A percentile compares a stretch with the other conserved stretches of the same genome.
Evolutionary conservation across 352 stramenopile species (phyloP).

Genomic region (Globisporangium takayamanum): DNA sequence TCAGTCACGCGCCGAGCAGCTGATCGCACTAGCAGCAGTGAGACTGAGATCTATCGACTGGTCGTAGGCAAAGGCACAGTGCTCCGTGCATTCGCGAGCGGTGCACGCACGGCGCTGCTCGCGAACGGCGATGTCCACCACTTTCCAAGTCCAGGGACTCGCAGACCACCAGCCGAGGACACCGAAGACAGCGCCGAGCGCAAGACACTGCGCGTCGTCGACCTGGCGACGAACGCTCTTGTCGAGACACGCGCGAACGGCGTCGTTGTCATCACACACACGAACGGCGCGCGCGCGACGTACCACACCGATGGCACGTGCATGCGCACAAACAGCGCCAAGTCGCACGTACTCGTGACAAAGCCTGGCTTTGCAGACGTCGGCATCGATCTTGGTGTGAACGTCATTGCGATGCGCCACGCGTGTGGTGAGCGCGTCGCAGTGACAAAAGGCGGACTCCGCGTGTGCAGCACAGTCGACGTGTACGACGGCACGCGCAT

Average conservation of each 20-base stretch:
- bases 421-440: conserved; percentile 48
- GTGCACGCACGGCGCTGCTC: conserved; percentile 32
- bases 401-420: conserved; percentile 49
- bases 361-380: conserved; percentile 53
- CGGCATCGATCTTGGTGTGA: conserved; percentile 64
- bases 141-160: background rate
- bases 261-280: conserved; percentile 58
- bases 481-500: conserved; percentile 51
- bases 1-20: background rate
- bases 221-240: conserved; percentile 64
- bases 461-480: conserved; percentile 42
- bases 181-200: conserved; percentile 1
- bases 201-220: conserved; percentile 29
- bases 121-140: conserved; percentile 39
- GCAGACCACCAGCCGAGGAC: background rate
- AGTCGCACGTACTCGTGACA: conserved; percentile 47
- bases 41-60: conserved; percentile 33
- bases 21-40: background rate
- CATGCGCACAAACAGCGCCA: conserved; percentile 41
- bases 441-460: conserved; percentile 65
- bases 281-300: conserved; percentile 42
- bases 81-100: conserved; percentile 35
- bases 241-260: conserved; percentile 42
- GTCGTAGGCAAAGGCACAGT: conserved; percentile 53
- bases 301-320: conserved; percentile 65